Evolutionary conservation across 441 rosid species (phyloP).

Genomic region (Erysimum pusillum): DNA sequence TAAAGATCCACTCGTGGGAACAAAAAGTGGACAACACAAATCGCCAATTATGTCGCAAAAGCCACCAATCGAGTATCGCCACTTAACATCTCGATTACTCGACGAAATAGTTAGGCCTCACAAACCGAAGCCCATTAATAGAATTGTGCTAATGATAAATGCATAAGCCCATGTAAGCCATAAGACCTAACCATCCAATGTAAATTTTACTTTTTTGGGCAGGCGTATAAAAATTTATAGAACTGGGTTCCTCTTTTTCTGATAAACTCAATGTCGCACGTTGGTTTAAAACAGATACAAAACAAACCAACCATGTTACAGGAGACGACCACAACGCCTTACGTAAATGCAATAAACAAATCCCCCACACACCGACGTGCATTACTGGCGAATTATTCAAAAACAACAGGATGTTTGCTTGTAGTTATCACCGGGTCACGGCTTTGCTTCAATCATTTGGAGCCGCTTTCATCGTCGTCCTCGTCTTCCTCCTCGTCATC

Average conservation of each 20-base stretch:
- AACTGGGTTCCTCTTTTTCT: background rate
- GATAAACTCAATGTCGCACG: constrained; percentile 24
- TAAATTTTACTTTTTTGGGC: no score
- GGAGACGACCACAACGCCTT: background rate
- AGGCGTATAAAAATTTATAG: background rate
- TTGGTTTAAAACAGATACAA: constrained; percentile 7
- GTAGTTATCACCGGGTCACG: constrained; percentile 1
- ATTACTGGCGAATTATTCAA: constrained; percentile 1
- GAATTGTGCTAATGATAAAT: background rate
- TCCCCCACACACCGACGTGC: constrained; percentile 4
- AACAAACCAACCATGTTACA: constrained; percentile 21
- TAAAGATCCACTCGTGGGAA: background rate
- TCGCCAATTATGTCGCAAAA: background rate
- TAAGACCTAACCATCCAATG: background rate
- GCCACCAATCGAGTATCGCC: background rate
- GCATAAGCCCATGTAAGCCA: constrained; percentile 1
- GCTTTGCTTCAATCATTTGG: constrained; percentile 31
- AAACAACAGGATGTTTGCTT: constrained; percentile 33
- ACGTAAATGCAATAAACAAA: constrained; percentile 26
- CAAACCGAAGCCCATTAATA: background rate
- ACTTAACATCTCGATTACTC: background rate
- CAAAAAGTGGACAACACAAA: constrained; percentile 5
- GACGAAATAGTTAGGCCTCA: background rate
- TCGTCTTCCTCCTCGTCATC: constrained; percentile 44
- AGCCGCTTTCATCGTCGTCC: constrained; percentile 24